Base-by-base conservation (phyloP, 2,329 filamentous ascomycete species). In the Knufia petricola region DNA sequence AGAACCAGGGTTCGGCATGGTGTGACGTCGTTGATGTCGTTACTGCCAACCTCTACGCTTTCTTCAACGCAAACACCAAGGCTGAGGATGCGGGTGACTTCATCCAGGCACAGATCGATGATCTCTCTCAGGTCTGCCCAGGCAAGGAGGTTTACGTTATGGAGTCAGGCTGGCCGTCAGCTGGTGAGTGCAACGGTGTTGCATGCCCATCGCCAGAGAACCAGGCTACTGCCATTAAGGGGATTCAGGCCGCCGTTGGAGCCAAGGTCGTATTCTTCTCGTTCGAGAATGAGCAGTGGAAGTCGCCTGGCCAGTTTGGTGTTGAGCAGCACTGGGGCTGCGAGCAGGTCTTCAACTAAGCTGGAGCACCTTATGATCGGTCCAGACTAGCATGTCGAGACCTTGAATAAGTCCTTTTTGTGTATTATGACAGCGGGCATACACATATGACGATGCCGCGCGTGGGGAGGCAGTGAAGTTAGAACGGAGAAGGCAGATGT, bases 21-120 rank as follows among this genome's bases (percentile, higher is more conserved):
- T 95, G 90, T 77, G 60, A 62, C 30, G 77, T 75, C 60, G 75
- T 95, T 51, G 88, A 95, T 63, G 73, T 94, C 53, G 77, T 87
- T 31, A 85, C 83, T 67, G 81, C 80, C 68, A 95, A 95, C 77
- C 81, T 94, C 61, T 89, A 96, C 73, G 82, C 89, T 58, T 95
- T 85, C 84, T 96, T 95, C 84, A 94, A 94, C 75, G 64, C 79
- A 39, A 71, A 76, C 50, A 76, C 82, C 55, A 63, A 69, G 20
- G 77, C 88, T 52, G 61, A 68, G 3, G 62, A 76, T 44, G 88
- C 89, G 48, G 90, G 90, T 64, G 65, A 71, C 46, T 95, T 95
- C 66, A 85, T 89, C 59, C 69, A 74, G 56, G 63, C 73, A 59
- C 82, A 95, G 76, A 78, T 95, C 56, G 70, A 79, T 40, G 73